phyloP scores from a whole-genome alignment of 768 basidiomycete genomes.

The Rhizopogon salebrosus region DNA sequence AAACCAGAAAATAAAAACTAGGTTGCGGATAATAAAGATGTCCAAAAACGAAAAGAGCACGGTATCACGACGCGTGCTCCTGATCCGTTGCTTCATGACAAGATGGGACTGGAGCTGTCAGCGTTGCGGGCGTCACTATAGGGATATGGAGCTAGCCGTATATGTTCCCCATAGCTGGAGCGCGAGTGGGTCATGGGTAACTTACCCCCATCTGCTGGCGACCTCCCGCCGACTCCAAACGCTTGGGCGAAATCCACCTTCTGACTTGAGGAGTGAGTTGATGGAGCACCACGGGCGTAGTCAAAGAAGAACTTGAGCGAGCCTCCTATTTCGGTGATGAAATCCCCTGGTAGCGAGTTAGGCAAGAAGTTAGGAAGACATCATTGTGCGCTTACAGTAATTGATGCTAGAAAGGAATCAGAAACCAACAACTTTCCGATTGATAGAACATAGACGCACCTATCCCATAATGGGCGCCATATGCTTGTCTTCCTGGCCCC shows the following conservation, averaged over 20 bases:
- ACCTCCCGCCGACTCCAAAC: slow-evolving; percentile 28
- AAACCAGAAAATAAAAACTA: neutral
- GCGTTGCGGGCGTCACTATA: slow-evolving; percentile 8
- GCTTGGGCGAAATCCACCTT: slow-evolving; percentile 34
- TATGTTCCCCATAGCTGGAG: slow-evolving; percentile 36
- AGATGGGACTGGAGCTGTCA: slow-evolving; percentile 6
- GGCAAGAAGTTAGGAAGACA: neutral
- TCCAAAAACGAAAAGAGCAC: neutral
- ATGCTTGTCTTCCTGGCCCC: slow-evolving; percentile 47
- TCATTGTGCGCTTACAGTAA: slow-evolving; percentile 29
- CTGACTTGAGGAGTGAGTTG: slow-evolving; percentile 18
- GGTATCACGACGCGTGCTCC: neutral
- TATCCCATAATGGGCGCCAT: slow-evolving; percentile 70
- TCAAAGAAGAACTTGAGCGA: slow-evolving; percentile 61
- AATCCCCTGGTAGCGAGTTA: slow-evolving; percentile 46
- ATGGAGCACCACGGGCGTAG: slow-evolving; percentile 28
- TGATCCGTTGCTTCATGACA: slow-evolving; percentile 2
- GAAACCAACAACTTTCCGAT: neutral
- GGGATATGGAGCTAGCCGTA: slow-evolving; percentile 35
- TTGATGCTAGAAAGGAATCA: slow-evolving; percentile 35
- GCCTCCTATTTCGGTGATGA: slow-evolving; percentile 54
- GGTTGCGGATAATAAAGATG: neutral
- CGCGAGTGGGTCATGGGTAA: slow-evolving; percentile 10
- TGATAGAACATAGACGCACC: slow-evolving; percentile 15
- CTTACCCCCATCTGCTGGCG: slow-evolving; percentile 7